These are phyloP conservation scores for Hemisphaericaspora lyxosophila DNA, from an alignment of 1,139 yeast genomes.

Conservation along the genomic window DNA sequence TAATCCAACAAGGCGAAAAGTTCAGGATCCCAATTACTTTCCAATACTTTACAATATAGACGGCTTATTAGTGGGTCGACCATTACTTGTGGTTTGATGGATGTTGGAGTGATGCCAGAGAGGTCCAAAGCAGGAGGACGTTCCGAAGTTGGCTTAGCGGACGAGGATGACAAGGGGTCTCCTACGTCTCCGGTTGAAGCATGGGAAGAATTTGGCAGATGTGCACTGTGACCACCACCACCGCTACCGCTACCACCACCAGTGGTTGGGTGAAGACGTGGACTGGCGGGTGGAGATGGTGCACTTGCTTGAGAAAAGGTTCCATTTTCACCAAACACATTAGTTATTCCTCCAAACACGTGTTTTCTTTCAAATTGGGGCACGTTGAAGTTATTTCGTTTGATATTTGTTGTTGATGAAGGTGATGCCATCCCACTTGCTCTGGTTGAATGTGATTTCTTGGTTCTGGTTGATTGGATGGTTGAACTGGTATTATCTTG, in stretches of 20 bases:
- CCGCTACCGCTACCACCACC: too few species aligned
- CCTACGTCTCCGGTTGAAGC: neutral
- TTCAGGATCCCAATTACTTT: conserved; percentile 76
- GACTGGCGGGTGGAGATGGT: conserved; percentile 1
- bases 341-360: conserved; percentile 42
- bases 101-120: neutral
- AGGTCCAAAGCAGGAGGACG: too few species aligned
- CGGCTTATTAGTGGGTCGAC: conserved; percentile 54
- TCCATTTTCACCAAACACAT: conserved; percentile 25
- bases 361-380: conserved; percentile 41
- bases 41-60: conserved; percentile 61
- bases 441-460: conserved; percentile 1
- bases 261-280: neutral
- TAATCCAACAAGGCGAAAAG: conserved; percentile 58
- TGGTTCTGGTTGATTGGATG: conserved; percentile 1
- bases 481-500: conserved; percentile 21
- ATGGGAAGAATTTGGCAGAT: conserved; percentile 1
- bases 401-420: conserved; percentile 6
- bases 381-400: conserved; percentile 22
- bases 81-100: conserved; percentile 17
- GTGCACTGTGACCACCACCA: too few species aligned
- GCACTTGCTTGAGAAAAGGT: conserved; percentile 1
- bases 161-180: too few species aligned
- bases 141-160: too few species aligned
- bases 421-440: neutral